Conservation (phyloP, 2,329 filamentous ascomycete species). For the Ophiostoma pallidulum region DNA sequence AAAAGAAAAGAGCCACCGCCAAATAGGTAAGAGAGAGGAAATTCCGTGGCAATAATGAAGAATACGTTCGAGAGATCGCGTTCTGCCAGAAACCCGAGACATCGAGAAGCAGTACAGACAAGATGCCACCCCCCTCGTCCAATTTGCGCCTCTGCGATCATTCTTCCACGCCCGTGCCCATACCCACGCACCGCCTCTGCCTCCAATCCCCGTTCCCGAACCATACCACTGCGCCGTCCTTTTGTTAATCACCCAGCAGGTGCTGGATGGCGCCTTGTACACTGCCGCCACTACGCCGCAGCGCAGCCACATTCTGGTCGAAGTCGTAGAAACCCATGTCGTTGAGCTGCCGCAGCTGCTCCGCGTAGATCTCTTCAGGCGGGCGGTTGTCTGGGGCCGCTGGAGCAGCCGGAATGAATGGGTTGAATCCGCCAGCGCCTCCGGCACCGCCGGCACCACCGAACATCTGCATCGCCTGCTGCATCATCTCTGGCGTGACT, state of each 20-base stretch:
- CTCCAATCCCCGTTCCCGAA: too few species aligned
- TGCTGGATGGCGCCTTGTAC: constrained; percentile 87
- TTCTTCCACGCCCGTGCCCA: too few species aligned
- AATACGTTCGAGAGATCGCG: too few species aligned
- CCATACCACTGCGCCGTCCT: too few species aligned
- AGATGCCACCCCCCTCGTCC: too few species aligned
- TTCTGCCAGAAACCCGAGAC: too few species aligned
- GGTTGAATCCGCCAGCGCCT: constrained; percentile 18
- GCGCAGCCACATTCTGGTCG: constrained; percentile 79
- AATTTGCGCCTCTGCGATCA: too few species aligned
- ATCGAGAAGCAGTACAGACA: too few species aligned
- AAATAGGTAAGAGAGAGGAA: too few species aligned
- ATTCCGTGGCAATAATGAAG: too few species aligned
- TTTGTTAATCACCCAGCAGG: constrained; percentile 37
- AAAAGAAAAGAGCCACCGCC: too few species aligned
- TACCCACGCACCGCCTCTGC: too few species aligned
- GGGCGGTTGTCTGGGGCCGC: constrained; percentile 69
- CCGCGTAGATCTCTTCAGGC: constrained; percentile 86
- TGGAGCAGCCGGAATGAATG: neutral
- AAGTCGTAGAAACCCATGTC: constrained; percentile 99
- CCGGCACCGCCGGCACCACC: constrained; percentile 27
- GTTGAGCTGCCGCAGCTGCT: constrained; percentile 85
- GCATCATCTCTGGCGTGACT: constrained; percentile 46
- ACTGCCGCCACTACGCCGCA: constrained; percentile 82
- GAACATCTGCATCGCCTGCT: constrained; percentile 45